phyloP scores from a whole-genome alignment of 768 basidiomycete genomes.

The Tulasnella sp. region DNA sequence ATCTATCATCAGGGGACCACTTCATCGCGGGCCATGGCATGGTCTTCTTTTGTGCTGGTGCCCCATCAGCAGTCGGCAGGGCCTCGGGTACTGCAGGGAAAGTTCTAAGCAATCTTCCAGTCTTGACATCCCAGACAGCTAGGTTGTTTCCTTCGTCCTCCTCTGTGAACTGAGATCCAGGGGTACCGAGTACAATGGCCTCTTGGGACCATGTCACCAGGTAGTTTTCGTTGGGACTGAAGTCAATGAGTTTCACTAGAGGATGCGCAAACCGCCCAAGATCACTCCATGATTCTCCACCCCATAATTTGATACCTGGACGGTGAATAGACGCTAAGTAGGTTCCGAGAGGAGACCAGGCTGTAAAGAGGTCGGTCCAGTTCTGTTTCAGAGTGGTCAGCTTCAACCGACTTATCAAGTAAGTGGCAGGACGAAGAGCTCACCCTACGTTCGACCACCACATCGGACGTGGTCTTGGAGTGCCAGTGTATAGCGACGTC shows the following conservation, averaged over 20 bases:
- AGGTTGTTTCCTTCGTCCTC: constrained; percentile 96
- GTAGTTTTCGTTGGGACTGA: constrained; percentile 93
- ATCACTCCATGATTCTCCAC: constrained; percentile 78
- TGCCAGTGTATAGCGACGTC: constrained; percentile 89
- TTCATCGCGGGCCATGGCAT: constrained; percentile 91
- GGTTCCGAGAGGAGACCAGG: constrained; percentile 96
- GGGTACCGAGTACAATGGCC: constrained; percentile 68
- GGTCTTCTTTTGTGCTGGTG: constrained; percentile 51
- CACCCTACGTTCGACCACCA: constrained; percentile 63
- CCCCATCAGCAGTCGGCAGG: constrained; percentile 30
- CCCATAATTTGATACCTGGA: constrained; percentile 93
- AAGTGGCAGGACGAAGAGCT: constrained; percentile 23
- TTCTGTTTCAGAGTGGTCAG: constrained; percentile 35
- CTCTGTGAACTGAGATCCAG: constrained; percentile 67
- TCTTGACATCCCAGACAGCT: constrained; percentile 97
- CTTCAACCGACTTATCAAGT: constrained; percentile 1
- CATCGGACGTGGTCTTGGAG: constrained; percentile 74
- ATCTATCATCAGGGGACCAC: constrained; percentile 96
- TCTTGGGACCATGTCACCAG: constrained; percentile 96
- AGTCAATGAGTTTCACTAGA: constrained; percentile 88
- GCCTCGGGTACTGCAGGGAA: constrained; percentile 51
- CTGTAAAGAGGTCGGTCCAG: constrained; percentile 94
- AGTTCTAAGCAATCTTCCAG: constrained; percentile 81
- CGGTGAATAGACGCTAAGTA: constrained; percentile 86
- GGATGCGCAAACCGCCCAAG: constrained; percentile 91